phyloP scores from a whole-genome alignment of 2,329 filamentous ascomycete genomes.

The Phaeomoniella chlamydospora region DNA sequence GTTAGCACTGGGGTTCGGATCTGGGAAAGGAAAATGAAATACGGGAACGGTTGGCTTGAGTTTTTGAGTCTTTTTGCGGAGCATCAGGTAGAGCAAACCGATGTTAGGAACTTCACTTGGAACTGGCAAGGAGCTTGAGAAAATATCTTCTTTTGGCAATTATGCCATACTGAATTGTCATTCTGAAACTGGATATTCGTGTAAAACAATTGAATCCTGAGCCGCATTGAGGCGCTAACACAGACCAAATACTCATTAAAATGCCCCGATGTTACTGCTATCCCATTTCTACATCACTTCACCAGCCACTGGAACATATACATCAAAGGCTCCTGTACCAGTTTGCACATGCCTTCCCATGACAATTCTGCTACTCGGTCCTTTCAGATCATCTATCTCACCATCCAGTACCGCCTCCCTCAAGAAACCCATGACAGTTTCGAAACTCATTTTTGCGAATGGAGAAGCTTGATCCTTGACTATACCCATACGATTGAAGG shows the following conservation, averaged over 20 bases:
- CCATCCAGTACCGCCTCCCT: conserved; percentile 82
- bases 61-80: too few relatives aligned
- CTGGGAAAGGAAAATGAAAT: too few relatives aligned
- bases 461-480: conserved; percentile 66
- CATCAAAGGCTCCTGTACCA: conserved; percentile 85
- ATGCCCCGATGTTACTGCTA: too few relatives aligned
- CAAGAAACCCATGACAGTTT: conserved; percentile 88
- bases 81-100: too few relatives aligned
- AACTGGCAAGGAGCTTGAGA: background rate
- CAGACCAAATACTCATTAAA: too few relatives aligned
- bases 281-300: background rate
- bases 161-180: too few relatives aligned
- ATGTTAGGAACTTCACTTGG: too few relatives aligned
- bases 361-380: conserved; percentile 77
- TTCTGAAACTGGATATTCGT: too few relatives aligned
- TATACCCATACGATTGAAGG: conserved; percentile 85
- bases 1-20: too few relatives aligned
- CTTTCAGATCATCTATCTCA: conserved; percentile 77
- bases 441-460: conserved; percentile 98
- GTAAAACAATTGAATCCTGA: too few relatives aligned
- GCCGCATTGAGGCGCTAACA: too few relatives aligned
- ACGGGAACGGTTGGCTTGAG: too few relatives aligned
- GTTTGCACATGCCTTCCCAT: conserved; percentile 69
- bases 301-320: conserved; percentile 42
- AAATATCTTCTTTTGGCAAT: background rate